Evolutionary conservation across 305 asterid species (phyloP), one percentile per base, ranked within the genome.

Genomic region (Fraxinus xanthoxyloides): DNA sequence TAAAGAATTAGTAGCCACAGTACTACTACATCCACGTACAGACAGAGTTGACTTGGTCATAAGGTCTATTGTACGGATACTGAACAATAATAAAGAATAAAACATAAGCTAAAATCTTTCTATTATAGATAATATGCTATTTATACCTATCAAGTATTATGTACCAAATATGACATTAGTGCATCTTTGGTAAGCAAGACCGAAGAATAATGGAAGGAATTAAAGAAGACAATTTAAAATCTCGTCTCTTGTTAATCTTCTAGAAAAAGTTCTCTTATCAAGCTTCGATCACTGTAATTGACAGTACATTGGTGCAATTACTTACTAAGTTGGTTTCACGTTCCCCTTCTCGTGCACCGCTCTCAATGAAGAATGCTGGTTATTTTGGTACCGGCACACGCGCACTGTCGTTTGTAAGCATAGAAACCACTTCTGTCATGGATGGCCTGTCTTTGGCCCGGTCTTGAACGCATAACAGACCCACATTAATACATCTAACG

Each of bases 381-480:
- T 78, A 82, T 76, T 79, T 87, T 31, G 86, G 85, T 34, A 23
- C 15, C 35, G 90, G 77, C 51, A 77, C 56, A 13, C 7, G 67
- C 36, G 63, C 19, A 46, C 31, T 75, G 30, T 84, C 82, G 8
- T 82, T 84, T 6, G 82, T 40, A 46, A 87, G 76, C 85, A 87
- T 87, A 40, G 72, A 73, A 56, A 80, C 76, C 65, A 85, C 88
- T 77, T 77, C 79, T 38, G 78, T 77, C 80, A 77, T 82, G 46
- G 82, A 61, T 21, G 86, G 88, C 61, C 85, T 80, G 31, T 87
- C 86, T 15, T 0, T 32, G 28, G 86, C 83, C 23, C 43, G 43
- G 40, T 30, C 88, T 85, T 87, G 86, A 35, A 82, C 86, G 46
- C 90, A 87, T 65, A 87, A 75, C 2, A 87, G 72, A 38, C 88